Conservation (phyloP, 179 eudicot genomes). For the Patellifolia procumbens region DNA sequence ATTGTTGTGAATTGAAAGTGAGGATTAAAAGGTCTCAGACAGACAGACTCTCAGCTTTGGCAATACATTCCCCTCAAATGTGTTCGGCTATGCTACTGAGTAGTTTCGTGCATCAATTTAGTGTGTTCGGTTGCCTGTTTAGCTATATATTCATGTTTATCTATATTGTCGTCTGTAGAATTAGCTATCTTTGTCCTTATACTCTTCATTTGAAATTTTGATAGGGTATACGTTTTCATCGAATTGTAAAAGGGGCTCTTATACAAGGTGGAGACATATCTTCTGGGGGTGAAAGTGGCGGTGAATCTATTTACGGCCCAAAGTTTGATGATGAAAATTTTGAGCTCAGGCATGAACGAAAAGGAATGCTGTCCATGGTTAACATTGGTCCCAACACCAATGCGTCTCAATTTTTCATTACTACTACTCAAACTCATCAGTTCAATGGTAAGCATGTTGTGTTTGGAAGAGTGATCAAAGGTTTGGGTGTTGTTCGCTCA, state of each 20-base stretch:
- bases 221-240: conserved; percentile 65
- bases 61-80: not conserved
- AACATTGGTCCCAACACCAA: conserved; percentile 72
- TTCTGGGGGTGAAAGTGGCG: conserved; percentile 46
- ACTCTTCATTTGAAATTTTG: not conserved
- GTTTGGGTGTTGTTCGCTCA: conserved; percentile 63
- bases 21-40: not conserved
- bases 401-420: conserved; percentile 71
- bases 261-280: conserved; percentile 74
- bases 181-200: not conserved
- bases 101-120: not conserved
- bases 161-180: not conserved
- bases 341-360: conserved; percentile 62
- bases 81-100: not conserved
- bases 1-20: not conserved
- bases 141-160: not conserved
- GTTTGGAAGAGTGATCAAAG: conserved; percentile 77
- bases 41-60: not conserved
- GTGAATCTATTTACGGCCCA: conserved; percentile 76
- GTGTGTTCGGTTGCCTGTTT: not conserved
- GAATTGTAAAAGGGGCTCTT: conserved; percentile 58
- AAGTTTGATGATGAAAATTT: conserved; percentile 81
- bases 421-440: conserved; percentile 58
- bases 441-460: conserved; percentile 78
- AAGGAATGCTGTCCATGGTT: conserved; percentile 82